These are phyloP conservation scores for Aethionema arabicum DNA, from an alignment of 345 rosid genomes.

Conservation along the genomic window DNA sequence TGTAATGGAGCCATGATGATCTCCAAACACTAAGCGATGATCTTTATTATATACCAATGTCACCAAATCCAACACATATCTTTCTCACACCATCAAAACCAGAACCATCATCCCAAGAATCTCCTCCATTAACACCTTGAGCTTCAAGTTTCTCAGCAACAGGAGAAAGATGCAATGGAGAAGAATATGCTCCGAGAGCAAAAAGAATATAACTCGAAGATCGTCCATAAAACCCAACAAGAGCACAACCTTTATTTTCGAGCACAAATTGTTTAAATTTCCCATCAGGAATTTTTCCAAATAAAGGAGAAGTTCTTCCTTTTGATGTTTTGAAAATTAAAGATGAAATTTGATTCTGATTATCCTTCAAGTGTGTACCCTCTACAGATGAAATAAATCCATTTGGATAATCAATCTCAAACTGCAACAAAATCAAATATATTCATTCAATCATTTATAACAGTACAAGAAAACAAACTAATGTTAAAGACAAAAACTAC, in stretches of 20 bases:
- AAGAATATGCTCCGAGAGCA: conserved; percentile 20
- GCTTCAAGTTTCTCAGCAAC: background rate
- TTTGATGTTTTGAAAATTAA: background rate
- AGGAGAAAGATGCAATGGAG: background rate
- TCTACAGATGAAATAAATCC: conserved; percentile 12
- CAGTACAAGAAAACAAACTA: too few relatives aligned
- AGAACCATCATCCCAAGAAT: conserved; percentile 1
- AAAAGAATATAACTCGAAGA: background rate
- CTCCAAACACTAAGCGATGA: background rate
- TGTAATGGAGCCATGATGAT: conserved; percentile 24
- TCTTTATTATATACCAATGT: conserved; percentile 2
- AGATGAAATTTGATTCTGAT: background rate
- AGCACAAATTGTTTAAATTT: background rate
- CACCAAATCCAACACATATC: background rate
- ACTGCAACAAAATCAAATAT: conserved; percentile 5
- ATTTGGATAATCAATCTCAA: conserved; percentile 17
- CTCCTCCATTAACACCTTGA: background rate
- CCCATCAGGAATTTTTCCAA: background rate
- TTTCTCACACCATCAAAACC: background rate
- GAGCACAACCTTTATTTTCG: background rate
- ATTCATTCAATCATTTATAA: too few relatives aligned
- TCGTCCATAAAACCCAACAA: conserved; percentile 20
- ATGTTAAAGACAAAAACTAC: too few relatives aligned
- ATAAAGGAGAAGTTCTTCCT: conserved; percentile 16
- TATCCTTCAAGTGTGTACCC: background rate